Percentiles rank a stretch among this genome's conserved stretches.
Conservation (phyloP, 108 stramenopile genomes). For the Schizochytrium sp. region DNA sequence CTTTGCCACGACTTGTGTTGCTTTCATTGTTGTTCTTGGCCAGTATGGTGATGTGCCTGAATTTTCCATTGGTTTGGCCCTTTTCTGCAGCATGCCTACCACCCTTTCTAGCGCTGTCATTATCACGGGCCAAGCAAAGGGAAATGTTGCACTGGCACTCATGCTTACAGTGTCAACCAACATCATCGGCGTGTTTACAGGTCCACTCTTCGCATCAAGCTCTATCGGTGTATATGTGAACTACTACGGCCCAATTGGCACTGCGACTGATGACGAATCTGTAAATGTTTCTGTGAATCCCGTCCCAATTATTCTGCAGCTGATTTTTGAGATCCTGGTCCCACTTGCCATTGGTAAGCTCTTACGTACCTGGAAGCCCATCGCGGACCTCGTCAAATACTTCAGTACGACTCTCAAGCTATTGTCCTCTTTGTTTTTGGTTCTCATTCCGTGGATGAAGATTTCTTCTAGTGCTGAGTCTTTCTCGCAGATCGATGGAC, state of each 20-base stretch:
- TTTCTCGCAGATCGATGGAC: neutral
- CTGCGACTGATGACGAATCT: neutral
- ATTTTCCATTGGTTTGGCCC: conserved; percentile 61
- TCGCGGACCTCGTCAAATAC: neutral
- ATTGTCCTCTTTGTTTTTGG: conserved; percentile 59
- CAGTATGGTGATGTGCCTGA: neutral
- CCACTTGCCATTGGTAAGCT: conserved; percentile 58
- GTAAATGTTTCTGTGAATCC: neutral
- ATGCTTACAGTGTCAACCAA: conserved; percentile 61
- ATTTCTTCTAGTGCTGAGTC: neutral
- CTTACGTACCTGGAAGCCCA: neutral
- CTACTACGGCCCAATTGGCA: neutral
- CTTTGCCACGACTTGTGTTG: neutral
- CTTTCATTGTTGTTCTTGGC: conserved; percentile 5
- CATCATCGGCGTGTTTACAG: conserved; percentile 23
- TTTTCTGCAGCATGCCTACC: conserved; percentile 63
- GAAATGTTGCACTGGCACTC: conserved; percentile 63
- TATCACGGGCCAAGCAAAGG: conserved; percentile 61
- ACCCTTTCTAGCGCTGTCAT: conserved; percentile 45
- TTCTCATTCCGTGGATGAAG: conserved; percentile 66
- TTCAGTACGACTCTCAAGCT: conserved; percentile 35
- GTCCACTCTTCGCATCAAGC: conserved; percentile 43
- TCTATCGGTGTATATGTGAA: neutral
- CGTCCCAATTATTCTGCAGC: conserved; percentile 56
- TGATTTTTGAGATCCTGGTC: conserved; percentile 48